These are phyloP conservation scores for Blyttiomyces sp. DNA, from an alignment of 371 early-diverging fungal genomes.

Conservation along the genomic window DNA sequence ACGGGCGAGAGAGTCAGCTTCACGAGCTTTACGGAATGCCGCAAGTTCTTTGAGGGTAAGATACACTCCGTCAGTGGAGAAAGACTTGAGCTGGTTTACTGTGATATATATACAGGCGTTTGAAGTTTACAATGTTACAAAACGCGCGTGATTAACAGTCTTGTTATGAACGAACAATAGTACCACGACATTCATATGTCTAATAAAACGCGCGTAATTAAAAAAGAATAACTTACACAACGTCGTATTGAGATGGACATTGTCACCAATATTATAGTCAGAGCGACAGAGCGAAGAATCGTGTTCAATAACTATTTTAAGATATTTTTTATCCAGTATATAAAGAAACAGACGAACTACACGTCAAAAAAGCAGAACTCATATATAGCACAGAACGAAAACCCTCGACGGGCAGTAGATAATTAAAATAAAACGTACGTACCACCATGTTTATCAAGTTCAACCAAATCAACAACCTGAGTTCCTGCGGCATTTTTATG, in stretches of 20 bases:
- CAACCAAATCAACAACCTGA: background rate
- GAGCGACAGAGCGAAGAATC: slow-evolving; percentile 22
- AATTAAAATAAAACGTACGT: too few relatives aligned
- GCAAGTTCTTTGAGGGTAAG: slow-evolving; percentile 19
- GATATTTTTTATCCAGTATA: too few relatives aligned
- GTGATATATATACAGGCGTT: background rate
- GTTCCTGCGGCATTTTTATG: too few relatives aligned
- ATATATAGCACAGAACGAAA: background rate
- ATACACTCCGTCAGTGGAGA: slow-evolving; percentile 17
- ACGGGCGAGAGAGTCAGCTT: slow-evolving; percentile 17
- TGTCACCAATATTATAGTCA: slow-evolving; percentile 19
- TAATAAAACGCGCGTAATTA: too few relatives aligned
- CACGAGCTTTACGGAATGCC: slow-evolving; percentile 15
- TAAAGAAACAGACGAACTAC: too few relatives aligned
- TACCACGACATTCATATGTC: background rate
- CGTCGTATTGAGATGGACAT: slow-evolving; percentile 15
- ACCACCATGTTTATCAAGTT: background rate
- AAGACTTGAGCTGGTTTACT: slow-evolving; percentile 8
- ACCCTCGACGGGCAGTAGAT: background rate
- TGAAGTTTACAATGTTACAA: background rate
- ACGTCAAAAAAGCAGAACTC: background rate
- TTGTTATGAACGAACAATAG: background rate
- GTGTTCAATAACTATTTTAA: slow-evolving; percentile 32
- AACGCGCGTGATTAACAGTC: background rate
- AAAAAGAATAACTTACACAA: background rate